Conservation (phyloP, 176 grass and related monocot genomes). For the Bonia amplexicaulis region DNA sequence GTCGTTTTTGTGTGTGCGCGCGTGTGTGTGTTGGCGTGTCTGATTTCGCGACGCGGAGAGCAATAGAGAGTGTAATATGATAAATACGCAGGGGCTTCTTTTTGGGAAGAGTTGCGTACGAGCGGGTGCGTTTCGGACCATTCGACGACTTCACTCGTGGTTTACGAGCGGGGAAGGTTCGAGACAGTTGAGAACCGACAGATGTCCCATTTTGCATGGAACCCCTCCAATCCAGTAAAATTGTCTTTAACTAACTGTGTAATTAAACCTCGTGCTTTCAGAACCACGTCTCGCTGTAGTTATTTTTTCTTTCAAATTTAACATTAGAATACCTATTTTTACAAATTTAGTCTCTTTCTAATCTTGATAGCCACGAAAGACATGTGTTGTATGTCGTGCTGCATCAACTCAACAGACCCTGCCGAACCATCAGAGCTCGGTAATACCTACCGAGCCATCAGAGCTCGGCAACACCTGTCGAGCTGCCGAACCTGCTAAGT, state of each 20-base stretch:
- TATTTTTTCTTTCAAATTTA: too few species aligned
- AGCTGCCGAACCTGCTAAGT: accelerated
- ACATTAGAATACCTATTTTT: too few species aligned
- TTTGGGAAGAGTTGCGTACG: conserved; percentile 10
- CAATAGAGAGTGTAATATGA: background rate
- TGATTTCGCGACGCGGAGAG: background rate
- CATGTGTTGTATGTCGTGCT: too few species aligned
- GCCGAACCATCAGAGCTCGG: too few species aligned
- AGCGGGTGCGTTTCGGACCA: background rate
- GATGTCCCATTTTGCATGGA: background rate
- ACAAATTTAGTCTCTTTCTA: too few species aligned
- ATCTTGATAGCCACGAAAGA: accelerated
- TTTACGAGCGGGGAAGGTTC: conserved; percentile 31
- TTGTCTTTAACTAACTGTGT: background rate
- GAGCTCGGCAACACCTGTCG: too few species aligned
- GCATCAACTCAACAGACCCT: too few species aligned
- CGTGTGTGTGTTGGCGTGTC: background rate
- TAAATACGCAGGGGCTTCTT: background rate
- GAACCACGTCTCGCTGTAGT: too few species aligned
- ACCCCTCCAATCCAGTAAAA: background rate
- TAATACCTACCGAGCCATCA: too few species aligned
- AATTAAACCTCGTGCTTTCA: background rate
- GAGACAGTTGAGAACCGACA: background rate
- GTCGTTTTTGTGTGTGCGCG: background rate
- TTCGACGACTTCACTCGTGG: background rate